Evolutionary conservation across 257 asterid genomes (phyloP).

Genomic region (Ophiorrhiza pumila): DNA sequence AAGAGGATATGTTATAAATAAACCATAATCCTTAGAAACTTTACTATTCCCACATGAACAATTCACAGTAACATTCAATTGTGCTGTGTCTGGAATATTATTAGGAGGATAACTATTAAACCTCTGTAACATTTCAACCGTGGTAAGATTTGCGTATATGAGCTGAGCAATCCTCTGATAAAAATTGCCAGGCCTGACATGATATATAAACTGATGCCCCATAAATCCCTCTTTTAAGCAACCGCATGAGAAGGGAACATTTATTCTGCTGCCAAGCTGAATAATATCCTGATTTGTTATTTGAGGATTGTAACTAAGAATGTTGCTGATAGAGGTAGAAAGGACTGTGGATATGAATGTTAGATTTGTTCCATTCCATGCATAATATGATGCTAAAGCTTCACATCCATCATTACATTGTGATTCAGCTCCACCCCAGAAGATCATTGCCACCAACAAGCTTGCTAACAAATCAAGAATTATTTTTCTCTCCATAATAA

Average conservation of each 20-base stretch:
- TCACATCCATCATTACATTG: conserved; percentile 37
- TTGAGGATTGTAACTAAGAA: conserved; percentile 46
- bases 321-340: conserved; percentile 38
- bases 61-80: conserved; percentile 48
- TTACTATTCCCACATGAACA: conserved; percentile 59
- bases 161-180: conserved; percentile 31
- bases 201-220: conserved; percentile 48
- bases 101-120: conserved; percentile 35
- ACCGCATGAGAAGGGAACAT: conserved; percentile 54
- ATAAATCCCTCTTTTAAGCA: conserved; percentile 41
- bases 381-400: conserved; percentile 65
- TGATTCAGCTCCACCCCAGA: conserved; percentile 37
- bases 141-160: conserved; percentile 53
- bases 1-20: conserved; percentile 60
- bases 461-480: conserved; percentile 7
- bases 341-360: conserved; percentile 41
- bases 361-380: conserved; percentile 46
- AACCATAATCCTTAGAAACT: conserved; percentile 56
- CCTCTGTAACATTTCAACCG: conserved; percentile 50
- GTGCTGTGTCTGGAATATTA: conserved; percentile 24
- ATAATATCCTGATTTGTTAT: conserved; percentile 40
- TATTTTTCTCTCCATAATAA: conserved; percentile 18
- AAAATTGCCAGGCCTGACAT: conserved; percentile 28
- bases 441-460: conserved; percentile 17
- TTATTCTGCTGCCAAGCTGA: conserved; percentile 31